Evolutionary conservation across 2,329 filamentous ascomycete genomes (phyloP).

Genomic region (Acarospora socialis): DNA sequence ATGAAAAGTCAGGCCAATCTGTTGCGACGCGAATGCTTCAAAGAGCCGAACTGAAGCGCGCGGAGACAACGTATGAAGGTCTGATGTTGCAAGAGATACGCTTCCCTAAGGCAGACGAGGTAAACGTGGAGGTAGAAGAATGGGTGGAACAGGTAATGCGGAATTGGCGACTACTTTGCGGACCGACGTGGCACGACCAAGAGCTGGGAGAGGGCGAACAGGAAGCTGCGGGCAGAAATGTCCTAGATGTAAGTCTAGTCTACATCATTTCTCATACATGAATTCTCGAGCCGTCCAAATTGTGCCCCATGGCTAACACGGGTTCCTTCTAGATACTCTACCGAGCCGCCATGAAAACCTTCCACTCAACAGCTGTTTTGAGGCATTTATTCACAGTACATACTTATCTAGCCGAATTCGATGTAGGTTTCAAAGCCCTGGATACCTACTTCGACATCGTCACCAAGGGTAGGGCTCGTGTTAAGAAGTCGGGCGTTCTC

Average conservation of each 20-base stretch:
- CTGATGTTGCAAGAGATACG: slow-evolving; percentile 62
- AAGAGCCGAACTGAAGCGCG: slow-evolving; percentile 60
- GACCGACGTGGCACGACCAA: slow-evolving; percentile 62
- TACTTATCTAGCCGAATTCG: slow-evolving; percentile 76
- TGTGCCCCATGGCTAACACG: slow-evolving; percentile 11
- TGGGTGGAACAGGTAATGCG: slow-evolving; percentile 67
- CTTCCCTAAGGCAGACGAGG: slow-evolving; percentile 73
- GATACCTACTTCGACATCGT: slow-evolving; percentile 86
- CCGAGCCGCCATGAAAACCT: slow-evolving; percentile 79
- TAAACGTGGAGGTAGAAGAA: slow-evolving; percentile 62
- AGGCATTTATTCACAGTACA: slow-evolving; percentile 80
- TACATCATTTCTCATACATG: too few species aligned
- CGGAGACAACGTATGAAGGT: slow-evolving; percentile 66
- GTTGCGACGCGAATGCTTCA: slow-evolving; percentile 50
- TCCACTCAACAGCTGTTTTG: slow-evolving; percentile 82
- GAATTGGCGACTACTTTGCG: slow-evolving; percentile 76
- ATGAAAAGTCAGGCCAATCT: too few species aligned
- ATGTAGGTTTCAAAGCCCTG: slow-evolving; percentile 78
- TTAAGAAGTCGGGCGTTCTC: slow-evolving; percentile 57
- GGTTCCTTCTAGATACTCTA: slow-evolving; percentile 55
- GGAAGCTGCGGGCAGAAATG: slow-evolving; percentile 55
- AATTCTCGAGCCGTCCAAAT: too few species aligned
- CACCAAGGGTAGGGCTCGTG: slow-evolving; percentile 67
- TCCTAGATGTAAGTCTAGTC: slow-evolving; percentile 46
- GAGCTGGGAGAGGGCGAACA: slow-evolving; percentile 74